phyloP scores from a whole-genome alignment of 345 rosid species.

The Eucalyptus brandiana region DNA sequence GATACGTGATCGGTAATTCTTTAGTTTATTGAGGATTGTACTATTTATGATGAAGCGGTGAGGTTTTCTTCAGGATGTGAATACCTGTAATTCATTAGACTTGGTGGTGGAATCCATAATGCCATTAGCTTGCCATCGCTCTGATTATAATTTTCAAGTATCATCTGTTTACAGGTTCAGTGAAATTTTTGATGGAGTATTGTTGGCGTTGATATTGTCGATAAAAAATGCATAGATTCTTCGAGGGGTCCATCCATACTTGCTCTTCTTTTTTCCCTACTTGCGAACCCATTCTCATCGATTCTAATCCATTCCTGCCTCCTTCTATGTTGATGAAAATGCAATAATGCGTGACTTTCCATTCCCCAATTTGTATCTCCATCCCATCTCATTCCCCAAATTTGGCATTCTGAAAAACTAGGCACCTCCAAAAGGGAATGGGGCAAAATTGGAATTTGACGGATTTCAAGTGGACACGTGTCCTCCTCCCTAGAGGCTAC shows the following conservation, averaged over 20 bases:
- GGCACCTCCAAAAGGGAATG: neutral
- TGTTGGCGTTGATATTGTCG: constrained; percentile 40
- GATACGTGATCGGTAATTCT: neutral
- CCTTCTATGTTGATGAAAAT: neutral
- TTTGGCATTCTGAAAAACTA: neutral
- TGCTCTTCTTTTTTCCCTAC: neutral
- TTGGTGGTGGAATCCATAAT: neutral
- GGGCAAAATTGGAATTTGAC: neutral
- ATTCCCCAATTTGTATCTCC: neutral
- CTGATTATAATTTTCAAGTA: neutral
- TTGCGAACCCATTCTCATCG: neutral
- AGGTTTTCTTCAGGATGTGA: neutral
- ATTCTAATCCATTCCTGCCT: neutral
- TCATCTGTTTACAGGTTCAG: constrained; percentile 30
- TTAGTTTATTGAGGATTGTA: neutral
- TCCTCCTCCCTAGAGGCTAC: neutral
- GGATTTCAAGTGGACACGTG: neutral
- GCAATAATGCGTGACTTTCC: neutral
- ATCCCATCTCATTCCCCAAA: neutral
- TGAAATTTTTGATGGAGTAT: constrained; percentile 54
- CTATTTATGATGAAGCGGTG: neutral
- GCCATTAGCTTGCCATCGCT: neutral
- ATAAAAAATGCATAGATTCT: constrained; percentile 46
- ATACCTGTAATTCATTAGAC: neutral
- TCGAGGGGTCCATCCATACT: constrained; percentile 52